Evolutionary conservation across 1,284 basidiomycete genomes (phyloP), one percentile per base, ranked within the genome.

Genomic region (Heterobasidion parviporum): DNA sequence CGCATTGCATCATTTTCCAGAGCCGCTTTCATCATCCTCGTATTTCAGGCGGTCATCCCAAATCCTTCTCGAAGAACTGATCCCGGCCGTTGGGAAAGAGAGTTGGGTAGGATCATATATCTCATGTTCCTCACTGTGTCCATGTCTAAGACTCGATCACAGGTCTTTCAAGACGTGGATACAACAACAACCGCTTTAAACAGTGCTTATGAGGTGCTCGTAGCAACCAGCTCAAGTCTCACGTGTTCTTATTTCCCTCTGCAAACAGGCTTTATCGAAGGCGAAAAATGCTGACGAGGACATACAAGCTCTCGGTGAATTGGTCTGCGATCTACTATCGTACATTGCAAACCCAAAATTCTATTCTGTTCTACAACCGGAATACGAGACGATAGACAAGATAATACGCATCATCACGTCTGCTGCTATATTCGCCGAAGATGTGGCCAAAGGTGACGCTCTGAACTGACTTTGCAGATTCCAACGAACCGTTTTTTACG

Each of bases 261-360:
- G n/a, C n/a, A 41, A 8, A 41, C 38, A 41, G 38, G 7, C 38
- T 41, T 6, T 41, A 26, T 26, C 26, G 6, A 41, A n/a, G 10
- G 38, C 38, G n/a, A n/a, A n/a, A 41, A 41, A n/a, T n/a, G 44
- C 47, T 8, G 54, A 53, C 6, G 43, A 36, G 16, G 57, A 51
- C 26, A 10, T 58, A 9, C 55, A 56, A 32, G 34, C 26, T n/a
- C 44, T 58, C 12, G 57, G 57, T 20, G 55, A 56, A 32, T 38
- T 46, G 44, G 35, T 54, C 2, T 33, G 44, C n/a, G 55, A 53
- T 15, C 43, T 56, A n/a, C 48, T 58, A 14, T 35, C 46, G 14
- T 34, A 56, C 15, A 36, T 58, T 33, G 38, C 52, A 10, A 38
- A 50, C 5, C 55, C 52, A 5, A 47, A 56, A 36, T 44, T 44